A percentile compares a stretch with the other conserved stretches of the same genome.
Conservation (phyloP, 2,329 filamentous ascomycete genomes). For the Chalaropsis ovoidea region DNA sequence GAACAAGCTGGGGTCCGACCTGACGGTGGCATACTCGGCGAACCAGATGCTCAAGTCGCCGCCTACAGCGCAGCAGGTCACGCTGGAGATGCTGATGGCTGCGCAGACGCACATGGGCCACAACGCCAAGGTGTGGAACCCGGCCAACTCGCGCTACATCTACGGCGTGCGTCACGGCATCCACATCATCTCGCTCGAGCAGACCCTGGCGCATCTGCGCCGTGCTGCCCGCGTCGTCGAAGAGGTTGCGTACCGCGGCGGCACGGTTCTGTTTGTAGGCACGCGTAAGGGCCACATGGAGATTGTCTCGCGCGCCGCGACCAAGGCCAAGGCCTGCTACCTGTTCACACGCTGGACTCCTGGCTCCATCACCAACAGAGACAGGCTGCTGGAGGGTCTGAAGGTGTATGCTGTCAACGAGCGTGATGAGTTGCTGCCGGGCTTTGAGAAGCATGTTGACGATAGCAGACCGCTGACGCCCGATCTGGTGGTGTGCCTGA, state of each 20-base stretch:
- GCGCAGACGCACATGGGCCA: slow-evolving; percentile 85
- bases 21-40: slow-evolving; percentile 53
- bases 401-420: slow-evolving; percentile 67
- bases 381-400: slow-evolving; percentile 69
- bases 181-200: slow-evolving; percentile 87
- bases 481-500: slow-evolving; percentile 84
- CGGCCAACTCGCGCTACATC: slow-evolving; percentile 86
- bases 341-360: slow-evolving; percentile 90
- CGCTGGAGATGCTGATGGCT: slow-evolving; percentile 81
- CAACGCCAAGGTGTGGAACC: slow-evolving; percentile 85
- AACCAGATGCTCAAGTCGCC: slow-evolving; percentile 59
- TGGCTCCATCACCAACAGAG: slow-evolving; percentile 82
- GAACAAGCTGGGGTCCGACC: slow-evolving; percentile 35
- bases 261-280: slow-evolving; percentile 82
- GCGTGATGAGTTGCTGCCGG: slow-evolving; percentile 49
- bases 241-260: slow-evolving; percentile 71
- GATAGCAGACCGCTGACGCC: slow-evolving; percentile 62
- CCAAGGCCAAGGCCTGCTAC: slow-evolving; percentile 69
- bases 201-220: slow-evolving; percentile 79
- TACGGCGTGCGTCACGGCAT: slow-evolving; percentile 79
- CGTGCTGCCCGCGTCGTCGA: slow-evolving; percentile 86
- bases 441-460: slow-evolving; percentile 56
- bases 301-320: slow-evolving; percentile 69
- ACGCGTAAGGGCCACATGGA: slow-evolving; percentile 73
- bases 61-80: slow-evolving; percentile 67